These are phyloP conservation scores for Fagopyrum esculentum DNA, from an alignment of 148 eudicot species.

Conservation along the genomic window DNA sequence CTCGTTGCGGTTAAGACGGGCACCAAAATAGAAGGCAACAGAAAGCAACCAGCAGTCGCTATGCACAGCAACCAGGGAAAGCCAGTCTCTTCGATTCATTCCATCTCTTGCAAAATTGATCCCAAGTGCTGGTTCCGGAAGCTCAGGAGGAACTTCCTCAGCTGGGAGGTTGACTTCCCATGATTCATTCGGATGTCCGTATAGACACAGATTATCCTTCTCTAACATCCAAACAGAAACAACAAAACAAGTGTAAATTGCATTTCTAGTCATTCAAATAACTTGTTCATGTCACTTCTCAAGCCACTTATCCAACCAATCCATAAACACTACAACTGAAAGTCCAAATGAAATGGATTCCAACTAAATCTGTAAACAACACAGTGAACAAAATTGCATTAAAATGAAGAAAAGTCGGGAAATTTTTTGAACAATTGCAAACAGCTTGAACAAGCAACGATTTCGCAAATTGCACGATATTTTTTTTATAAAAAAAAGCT, in stretches of 20 bases:
- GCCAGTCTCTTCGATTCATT: constrained; percentile 84
- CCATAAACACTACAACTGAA: neutral
- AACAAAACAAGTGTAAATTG: constrained; percentile 11
- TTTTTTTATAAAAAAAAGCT: neutral
- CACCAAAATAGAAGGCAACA: constrained; percentile 88
- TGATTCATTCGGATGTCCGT: constrained; percentile 73
- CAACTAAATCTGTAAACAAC: neutral
- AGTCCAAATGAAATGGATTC: neutral
- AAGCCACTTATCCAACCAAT: neutral
- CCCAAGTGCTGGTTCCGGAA: constrained; percentile 94
- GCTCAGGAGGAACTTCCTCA: constrained; percentile 94
- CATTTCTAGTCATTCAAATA: neutral
- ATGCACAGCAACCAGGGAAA: constrained; percentile 85
- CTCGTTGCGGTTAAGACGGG: constrained; percentile 76
- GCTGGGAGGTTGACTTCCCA: constrained; percentile 97
- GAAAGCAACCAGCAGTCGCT: constrained; percentile 93
- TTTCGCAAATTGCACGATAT: neutral
- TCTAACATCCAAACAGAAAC: constrained; percentile 28
- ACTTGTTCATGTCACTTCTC: neutral
- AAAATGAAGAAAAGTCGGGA: neutral
- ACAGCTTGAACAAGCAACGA: constrained; percentile 1
- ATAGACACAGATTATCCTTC: constrained; percentile 84
- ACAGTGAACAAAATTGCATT: neutral
- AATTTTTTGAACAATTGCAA: neutral
- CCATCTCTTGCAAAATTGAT: constrained; percentile 96